Evolutionary conservation across 2,329 filamentous ascomycete species (phyloP).

Genomic region (Ilyonectria robusta): DNA sequence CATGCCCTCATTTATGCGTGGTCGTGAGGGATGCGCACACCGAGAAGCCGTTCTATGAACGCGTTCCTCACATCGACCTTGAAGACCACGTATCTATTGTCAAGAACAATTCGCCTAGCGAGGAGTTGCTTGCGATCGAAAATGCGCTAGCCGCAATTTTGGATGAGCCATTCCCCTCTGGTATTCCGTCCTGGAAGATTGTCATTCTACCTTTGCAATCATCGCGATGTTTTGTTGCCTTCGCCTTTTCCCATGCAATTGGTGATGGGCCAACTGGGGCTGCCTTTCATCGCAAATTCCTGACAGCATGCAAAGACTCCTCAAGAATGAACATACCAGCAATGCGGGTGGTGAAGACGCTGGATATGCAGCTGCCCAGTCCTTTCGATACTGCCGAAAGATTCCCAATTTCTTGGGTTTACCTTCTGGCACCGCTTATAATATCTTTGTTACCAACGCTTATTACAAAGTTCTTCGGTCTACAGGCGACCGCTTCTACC

Average conservation of each 20-base stretch:
- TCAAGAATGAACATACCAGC: neutral
- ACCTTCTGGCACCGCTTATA: constrained; percentile 38
- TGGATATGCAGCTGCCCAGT: constrained; percentile 20
- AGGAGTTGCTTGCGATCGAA: constrained; percentile 26
- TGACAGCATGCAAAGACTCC: constrained; percentile 23
- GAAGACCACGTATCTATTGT: constrained; percentile 38
- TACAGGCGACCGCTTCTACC: constrained; percentile 30
- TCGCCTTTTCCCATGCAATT: constrained; percentile 43
- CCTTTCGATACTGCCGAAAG: constrained; percentile 44
- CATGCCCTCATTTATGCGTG: constrained; percentile 42
- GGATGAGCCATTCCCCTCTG: constrained; percentile 35
- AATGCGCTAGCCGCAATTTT: constrained; percentile 30
- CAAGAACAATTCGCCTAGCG: neutral
- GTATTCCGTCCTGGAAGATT: constrained; percentile 43
- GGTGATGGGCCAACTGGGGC: constrained; percentile 42
- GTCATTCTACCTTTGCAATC: constrained; percentile 31
- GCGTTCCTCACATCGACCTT: constrained; percentile 33
- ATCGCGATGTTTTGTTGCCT: constrained; percentile 37
- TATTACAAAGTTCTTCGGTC: constrained; percentile 31
- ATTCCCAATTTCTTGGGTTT: constrained; percentile 44
- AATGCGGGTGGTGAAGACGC: constrained; percentile 17
- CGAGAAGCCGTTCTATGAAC: constrained; percentile 42
- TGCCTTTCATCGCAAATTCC: constrained; percentile 42
- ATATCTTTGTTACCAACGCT: constrained; percentile 36
- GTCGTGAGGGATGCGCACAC: constrained; percentile 36